Base-by-base conservation (phyloP, 2,329 filamentous ascomycete species). In the Pyricularia pennisetigena region DNA sequence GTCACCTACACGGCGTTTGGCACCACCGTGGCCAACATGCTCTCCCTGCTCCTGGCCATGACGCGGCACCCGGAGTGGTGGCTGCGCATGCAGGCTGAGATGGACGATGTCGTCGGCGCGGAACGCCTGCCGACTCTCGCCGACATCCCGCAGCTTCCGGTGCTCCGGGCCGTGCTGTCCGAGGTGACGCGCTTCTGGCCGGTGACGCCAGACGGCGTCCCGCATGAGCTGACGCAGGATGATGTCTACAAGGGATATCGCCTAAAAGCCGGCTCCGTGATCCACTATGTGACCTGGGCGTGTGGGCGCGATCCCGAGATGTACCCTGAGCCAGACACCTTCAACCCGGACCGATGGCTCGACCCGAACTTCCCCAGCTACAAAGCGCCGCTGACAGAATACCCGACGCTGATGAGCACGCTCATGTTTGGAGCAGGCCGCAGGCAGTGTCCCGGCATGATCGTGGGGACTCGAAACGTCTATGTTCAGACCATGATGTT, bases 11-110 rank as follows among this genome's bases (percentile, higher is more conserved):
- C 57, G 23, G 57, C 57, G 3, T 61, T 61, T 61, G 57, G 57
- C 23, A 61, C 57, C 10, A 61, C n/a, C 23, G 23, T 16, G 23
- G 57, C 57, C 57, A 61, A 61, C 57, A 24, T 61, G 3, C 57
- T 61, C 2, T 24, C n/a, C 57, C 10, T 61, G 23, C 10, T 83
- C 7, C 76, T 82, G 5, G 83, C 82, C 0, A 77, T 83, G 64
- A 74, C 81, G 35, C 78, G 80, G 0, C 81, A 82, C 69, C 82
- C 82, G 0, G 76, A 81, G 9, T 76, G 78, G 0, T 77, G 83
- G 12, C 68, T 69, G 4, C 78, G 78, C 49, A 81, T 81, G 0
- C 80, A 84, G 41, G 74, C 76, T 16, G 79, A 81, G 68, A 75
- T 82, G 23, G 79, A 81, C 68, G 72, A 70, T 2, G 77, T 80